Evolutionary conservation across 345 rosid species (phyloP).

Genomic region (Erodium maritimum): DNA sequence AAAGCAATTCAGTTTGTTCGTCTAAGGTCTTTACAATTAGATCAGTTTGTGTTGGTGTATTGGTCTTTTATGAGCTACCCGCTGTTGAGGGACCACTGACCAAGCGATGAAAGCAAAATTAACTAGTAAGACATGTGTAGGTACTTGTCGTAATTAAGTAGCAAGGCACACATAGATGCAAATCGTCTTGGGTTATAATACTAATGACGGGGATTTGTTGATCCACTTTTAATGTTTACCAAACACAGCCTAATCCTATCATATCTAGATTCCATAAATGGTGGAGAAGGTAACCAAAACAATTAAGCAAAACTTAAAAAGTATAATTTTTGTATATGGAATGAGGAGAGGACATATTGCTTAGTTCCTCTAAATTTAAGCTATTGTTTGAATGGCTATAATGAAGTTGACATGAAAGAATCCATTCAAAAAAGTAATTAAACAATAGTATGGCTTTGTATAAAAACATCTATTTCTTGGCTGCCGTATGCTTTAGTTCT

Average conservation of each 20-base stretch:
- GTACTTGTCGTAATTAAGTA: no score
- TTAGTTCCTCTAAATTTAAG: background rate
- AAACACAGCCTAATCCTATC: background rate
- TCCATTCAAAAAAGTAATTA: background rate
- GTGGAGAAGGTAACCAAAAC: no score
- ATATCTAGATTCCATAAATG: no score
- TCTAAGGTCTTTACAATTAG: background rate
- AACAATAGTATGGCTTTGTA: no score
- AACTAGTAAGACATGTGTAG: no score
- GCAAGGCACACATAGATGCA: background rate
- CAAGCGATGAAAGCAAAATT: conserved; percentile 2
- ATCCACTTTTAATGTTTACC: no score
- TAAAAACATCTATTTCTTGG: background rate
- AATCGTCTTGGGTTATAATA: no score
- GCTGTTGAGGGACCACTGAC: background rate
- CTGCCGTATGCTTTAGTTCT: background rate
- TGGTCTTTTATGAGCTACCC: no score
- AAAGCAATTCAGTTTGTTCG: background rate
- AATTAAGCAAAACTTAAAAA: no score
- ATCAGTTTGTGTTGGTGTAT: no score
- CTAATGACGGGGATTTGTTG: no score
- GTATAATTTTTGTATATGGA: no score
- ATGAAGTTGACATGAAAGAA: background rate
- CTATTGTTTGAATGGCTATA: background rate
- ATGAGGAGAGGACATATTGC: background rate